These are phyloP conservation scores for Fraxinus quadrangulata DNA, from an alignment of 257 asterid species.

Conservation along the genomic window DNA sequence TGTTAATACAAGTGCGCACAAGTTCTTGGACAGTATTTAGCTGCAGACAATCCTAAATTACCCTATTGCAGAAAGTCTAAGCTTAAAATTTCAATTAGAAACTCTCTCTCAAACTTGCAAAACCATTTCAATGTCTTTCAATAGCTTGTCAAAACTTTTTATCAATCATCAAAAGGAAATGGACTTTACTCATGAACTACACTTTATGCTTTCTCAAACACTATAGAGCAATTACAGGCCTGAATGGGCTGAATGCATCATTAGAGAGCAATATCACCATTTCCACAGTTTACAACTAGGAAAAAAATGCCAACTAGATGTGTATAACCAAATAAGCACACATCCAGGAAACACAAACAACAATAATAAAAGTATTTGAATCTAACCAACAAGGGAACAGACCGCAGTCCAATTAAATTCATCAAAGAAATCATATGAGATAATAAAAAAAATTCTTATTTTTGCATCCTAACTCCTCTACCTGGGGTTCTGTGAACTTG, in stretches of 20 bases:
- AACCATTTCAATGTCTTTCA: neutral
- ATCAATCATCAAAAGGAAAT: neutral
- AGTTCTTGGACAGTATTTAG: neutral
- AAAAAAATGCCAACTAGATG: constrained; percentile 22
- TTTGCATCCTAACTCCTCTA: constrained; percentile 25
- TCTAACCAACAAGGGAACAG: constrained; percentile 1
- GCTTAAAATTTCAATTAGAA: neutral
- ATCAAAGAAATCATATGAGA: constrained; percentile 6
- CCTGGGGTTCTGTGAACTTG: constrained; percentile 65
- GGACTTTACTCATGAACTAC: neutral
- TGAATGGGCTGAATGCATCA: neutral
- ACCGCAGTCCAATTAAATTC: constrained; percentile 10
- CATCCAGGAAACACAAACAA: constrained; percentile 7
- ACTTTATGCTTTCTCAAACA: neutral
- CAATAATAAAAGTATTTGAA: constrained; percentile 10
- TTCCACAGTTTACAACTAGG: neutral
- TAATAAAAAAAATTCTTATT: neutral
- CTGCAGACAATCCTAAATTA: neutral
- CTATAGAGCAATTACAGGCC: neutral
- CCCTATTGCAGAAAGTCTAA: neutral
- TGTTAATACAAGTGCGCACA: neutral
- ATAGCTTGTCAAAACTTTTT: neutral
- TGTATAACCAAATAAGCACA: constrained; percentile 19
- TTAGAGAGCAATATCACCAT: neutral
- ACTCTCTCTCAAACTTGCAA: neutral